These are phyloP conservation scores for Ceratobasidium theobromae DNA, from an alignment of 1,284 basidiomycete genomes.

Conservation along the genomic window DNA sequence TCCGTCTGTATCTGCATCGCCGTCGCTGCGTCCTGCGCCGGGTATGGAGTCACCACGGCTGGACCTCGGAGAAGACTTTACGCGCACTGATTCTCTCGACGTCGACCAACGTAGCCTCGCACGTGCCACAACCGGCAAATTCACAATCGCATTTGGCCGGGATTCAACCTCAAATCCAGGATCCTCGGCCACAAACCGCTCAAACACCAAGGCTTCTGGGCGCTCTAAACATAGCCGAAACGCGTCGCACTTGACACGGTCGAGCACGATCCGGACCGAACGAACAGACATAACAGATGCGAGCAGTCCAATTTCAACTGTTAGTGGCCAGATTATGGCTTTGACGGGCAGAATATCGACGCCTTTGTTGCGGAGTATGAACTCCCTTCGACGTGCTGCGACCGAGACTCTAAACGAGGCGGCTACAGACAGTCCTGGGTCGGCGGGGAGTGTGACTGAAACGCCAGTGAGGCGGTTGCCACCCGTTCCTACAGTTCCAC, in stretches of 20 bases:
- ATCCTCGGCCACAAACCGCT: neutral
- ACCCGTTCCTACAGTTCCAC: neutral
- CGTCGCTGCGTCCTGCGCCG: neutral
- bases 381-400: slow-evolving; percentile 3
- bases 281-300: neutral
- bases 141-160: slow-evolving; percentile 14
- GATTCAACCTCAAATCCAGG: neutral
- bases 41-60: neutral
- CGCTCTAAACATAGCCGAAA: neutral
- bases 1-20: neutral
- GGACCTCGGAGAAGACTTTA: neutral
- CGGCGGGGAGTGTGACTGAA: too few species aligned
- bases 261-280: slow-evolving; percentile 6
- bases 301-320: neutral
- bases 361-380: slow-evolving; percentile 4
- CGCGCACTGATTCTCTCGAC: too few species aligned
- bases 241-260: neutral
- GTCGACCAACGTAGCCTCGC: neutral
- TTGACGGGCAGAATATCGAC: neutral
- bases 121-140: slow-evolving; percentile 8
- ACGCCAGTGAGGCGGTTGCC: neutral
- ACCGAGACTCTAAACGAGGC: neutral
- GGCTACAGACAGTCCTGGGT: too few species aligned
- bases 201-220: neutral
- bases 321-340: slow-evolving; percentile 9